phyloP scores from a whole-genome alignment of 805 yeast species.

The Pichia membranifaciens region DNA sequence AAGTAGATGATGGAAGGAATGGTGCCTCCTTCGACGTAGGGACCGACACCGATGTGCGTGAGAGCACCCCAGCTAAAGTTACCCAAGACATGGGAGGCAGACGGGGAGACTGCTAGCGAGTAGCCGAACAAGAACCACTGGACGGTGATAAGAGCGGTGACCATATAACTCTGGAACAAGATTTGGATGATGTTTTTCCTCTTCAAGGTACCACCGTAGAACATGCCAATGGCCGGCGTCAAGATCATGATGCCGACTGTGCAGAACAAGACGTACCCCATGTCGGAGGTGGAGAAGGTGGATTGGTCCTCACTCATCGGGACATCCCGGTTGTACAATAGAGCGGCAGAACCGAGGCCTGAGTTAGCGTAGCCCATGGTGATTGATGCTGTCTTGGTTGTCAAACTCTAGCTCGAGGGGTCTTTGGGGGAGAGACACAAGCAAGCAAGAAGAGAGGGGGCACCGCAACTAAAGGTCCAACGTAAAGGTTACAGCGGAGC shows the following conservation, averaged over 20 bases:
- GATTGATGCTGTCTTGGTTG: no score
- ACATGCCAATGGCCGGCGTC: conserved; percentile 41
- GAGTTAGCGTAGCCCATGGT: conserved; percentile 26
- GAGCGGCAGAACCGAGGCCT: conserved; percentile 28
- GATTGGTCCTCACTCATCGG: conserved; percentile 34
- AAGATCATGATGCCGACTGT: conserved; percentile 44
- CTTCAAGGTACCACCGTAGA: conserved; percentile 38
- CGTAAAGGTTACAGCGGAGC: no score
- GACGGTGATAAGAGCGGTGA: conserved; percentile 33
- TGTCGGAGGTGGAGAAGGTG: conserved; percentile 35
- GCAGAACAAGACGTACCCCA: conserved; percentile 44
- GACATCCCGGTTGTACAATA: conserved; percentile 21
- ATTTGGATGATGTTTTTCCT: conserved; percentile 40
- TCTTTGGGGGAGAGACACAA: no score
- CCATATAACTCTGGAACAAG: conserved; percentile 40
- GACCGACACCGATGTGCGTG: conserved; percentile 34
- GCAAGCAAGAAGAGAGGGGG: no score
- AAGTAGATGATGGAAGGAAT: conserved; percentile 43
- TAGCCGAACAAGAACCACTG: conserved; percentile 44
- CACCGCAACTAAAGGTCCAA: no score
- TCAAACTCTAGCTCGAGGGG: no score
- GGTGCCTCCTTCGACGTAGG: conserved; percentile 39
- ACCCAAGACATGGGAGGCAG: conserved; percentile 30
- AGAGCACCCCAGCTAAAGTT: conserved; percentile 37
- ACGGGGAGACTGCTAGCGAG: conserved; percentile 37